Conservation (phyloP, 2,329 filamentous ascomycete genomes). For the Pseudogymnoascus sp. region DNA sequence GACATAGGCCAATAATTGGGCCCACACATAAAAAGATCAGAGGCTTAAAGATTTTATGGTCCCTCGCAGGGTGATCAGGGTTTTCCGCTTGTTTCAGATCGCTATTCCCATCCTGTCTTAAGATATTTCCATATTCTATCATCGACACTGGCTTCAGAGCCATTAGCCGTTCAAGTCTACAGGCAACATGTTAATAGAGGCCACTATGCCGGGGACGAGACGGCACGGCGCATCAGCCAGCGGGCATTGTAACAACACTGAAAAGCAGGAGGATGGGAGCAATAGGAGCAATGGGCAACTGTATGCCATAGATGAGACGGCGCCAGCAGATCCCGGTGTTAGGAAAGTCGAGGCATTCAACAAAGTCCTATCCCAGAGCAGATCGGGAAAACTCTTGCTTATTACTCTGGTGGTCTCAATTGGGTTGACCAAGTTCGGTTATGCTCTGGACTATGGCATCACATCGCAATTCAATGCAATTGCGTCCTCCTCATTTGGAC, state of each 20-base stretch:
- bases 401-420: not conserved
- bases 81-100: too few relatives aligned
- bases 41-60: too few relatives aligned
- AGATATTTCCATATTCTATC: not conserved
- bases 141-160: not conserved
- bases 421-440: not conserved
- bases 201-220: not conserved
- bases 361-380: not conserved
- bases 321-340: not conserved
- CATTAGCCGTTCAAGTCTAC: not conserved
- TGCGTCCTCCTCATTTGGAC: not conserved
- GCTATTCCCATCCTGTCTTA: not conserved
- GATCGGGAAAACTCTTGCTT: not conserved
- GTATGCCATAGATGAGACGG: not conserved
- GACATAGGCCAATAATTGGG: too few relatives aligned
- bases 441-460: not conserved
- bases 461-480: not conserved
- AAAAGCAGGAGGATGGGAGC: not conserved
- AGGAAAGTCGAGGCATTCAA: not conserved
- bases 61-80: too few relatives aligned
- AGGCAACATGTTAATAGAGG: not conserved
- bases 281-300: not conserved
- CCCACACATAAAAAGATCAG: too few relatives aligned
- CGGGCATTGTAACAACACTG: not conserved
- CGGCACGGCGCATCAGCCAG: not conserved